Evolutionary conservation across 306 rosid genomes (phyloP).

Genomic region (Cucumis sativus): DNA sequence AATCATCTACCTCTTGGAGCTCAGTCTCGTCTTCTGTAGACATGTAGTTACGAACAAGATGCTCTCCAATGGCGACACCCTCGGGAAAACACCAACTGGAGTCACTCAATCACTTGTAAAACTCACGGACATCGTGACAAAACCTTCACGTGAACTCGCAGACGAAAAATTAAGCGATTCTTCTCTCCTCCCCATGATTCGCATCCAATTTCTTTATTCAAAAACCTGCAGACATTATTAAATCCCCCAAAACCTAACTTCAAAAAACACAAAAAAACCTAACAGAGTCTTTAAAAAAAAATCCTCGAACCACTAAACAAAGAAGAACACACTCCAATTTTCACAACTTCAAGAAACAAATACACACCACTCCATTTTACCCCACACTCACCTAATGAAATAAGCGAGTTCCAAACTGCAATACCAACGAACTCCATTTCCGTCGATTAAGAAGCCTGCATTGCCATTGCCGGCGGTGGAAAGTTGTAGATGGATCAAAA

Average conservation of each 20-base stretch:
- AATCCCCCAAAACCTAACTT: neutral
- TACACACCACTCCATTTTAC: neutral
- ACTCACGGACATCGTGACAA: slow-evolving; percentile 23
- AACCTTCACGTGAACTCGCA: slow-evolving; percentile 43
- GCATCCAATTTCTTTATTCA: slow-evolving; percentile 1
- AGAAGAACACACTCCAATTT: neutral
- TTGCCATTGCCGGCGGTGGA: neutral
- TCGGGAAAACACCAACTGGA: neutral
- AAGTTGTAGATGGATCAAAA: neutral
- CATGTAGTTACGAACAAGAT: neutral
- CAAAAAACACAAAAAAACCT: neutral
- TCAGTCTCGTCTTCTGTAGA: neutral
- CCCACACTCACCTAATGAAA: neutral
- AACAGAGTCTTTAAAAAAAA: neutral
- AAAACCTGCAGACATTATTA: slow-evolving; percentile 19
- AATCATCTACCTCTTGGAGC: neutral
- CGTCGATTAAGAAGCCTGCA: neutral
- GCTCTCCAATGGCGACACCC: slow-evolving; percentile 1
- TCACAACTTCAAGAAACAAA: neutral
- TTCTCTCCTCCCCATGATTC: slow-evolving; percentile 22
- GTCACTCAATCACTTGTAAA: neutral
- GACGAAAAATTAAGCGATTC: slow-evolving; percentile 15
- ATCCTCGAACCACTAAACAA: neutral
- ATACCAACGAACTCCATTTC: neutral
- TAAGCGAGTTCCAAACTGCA: neutral